phyloP scores from a whole-genome alignment of 139 green algal species.

The Spirogloea muscicola region DNA sequence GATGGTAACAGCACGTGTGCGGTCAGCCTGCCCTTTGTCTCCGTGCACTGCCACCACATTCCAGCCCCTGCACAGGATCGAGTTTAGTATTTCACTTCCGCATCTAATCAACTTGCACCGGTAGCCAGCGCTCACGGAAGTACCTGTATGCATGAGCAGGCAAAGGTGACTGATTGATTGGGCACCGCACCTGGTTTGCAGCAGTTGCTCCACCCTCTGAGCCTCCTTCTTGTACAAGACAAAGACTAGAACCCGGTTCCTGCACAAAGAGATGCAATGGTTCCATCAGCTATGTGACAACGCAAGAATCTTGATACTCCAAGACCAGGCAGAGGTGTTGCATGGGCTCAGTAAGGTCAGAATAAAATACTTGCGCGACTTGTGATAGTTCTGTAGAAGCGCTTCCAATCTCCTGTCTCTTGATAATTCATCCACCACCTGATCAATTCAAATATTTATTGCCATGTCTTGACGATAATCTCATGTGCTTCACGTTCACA shows the following conservation, averaged over 20 bases:
- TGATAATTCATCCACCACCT: constrained; percentile 63
- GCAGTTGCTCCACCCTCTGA: constrained; percentile 68
- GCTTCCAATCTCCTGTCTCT: constrained; percentile 68
- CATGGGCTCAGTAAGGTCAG: not conserved
- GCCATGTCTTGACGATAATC: no score
- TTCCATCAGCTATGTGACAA: not conserved
- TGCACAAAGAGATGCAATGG: constrained; percentile 14
- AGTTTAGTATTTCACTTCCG: no score
- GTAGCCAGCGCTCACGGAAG: no score
- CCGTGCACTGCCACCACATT: constrained; percentile 72
- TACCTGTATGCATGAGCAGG: no score
- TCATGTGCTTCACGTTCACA: no score
- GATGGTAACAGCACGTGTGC: constrained; percentile 41
- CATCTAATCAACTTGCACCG: no score
- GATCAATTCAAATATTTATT: not conserved
- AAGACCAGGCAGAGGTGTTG: not conserved
- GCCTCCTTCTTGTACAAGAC: constrained; percentile 98
- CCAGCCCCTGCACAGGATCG: constrained; percentile 33
- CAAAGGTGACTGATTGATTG: constrained; percentile 1
- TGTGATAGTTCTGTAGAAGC: constrained; percentile 78
- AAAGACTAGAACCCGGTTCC: constrained; percentile 88
- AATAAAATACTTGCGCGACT: constrained; percentile 43
- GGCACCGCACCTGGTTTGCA: constrained; percentile 42
- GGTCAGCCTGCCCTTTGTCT: constrained; percentile 82
- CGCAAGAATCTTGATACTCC: not conserved